Evolutionary conservation across 768 basidiomycete genomes (phyloP).

Genomic region (Neoboletus magnificus): DNA sequence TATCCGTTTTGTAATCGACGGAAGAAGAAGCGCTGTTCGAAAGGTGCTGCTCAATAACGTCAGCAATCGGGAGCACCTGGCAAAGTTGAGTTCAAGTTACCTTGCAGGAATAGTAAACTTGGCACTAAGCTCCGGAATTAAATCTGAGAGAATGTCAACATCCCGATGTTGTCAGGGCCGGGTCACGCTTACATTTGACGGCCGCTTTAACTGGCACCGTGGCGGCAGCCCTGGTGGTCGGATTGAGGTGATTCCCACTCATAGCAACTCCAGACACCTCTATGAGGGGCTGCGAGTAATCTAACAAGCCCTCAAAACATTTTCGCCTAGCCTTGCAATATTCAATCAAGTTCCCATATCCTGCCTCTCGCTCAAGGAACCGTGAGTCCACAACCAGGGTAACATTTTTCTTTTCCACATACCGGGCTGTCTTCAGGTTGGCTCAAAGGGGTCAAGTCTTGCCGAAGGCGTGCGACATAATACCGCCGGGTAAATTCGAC

Average conservation of each 20-base stretch:
- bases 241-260: slow-evolving; percentile 58
- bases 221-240: slow-evolving; percentile 40
- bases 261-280: slow-evolving; percentile 56
- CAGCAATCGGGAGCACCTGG: slow-evolving; percentile 18
- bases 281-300: slow-evolving; percentile 68
- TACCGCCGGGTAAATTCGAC: slow-evolving; percentile 77
- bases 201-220: slow-evolving; percentile 37
- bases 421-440: slow-evolving; percentile 65
- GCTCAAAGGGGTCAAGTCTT: slow-evolving; percentile 71
- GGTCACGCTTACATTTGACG: slow-evolving; percentile 55
- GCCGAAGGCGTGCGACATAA: slow-evolving; percentile 50
- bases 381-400: slow-evolving; percentile 1
- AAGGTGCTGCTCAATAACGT: slow-evolving; percentile 48
- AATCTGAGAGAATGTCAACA: slow-evolving; percentile 45
- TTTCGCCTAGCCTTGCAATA: slow-evolving; percentile 62
- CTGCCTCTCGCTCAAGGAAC: slow-evolving; percentile 52
- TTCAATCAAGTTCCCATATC: slow-evolving; percentile 59
- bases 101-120: slow-evolving; percentile 72
- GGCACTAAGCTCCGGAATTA: slow-evolving; percentile 80
- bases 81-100: slow-evolving; percentile 39
- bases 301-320: slow-evolving; percentile 57
- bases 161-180: slow-evolving; percentile 19
- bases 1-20: slow-evolving; percentile 68
- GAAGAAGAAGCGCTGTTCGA: slow-evolving; percentile 65
- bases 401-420: slow-evolving; percentile 28